These are phyloP conservation scores for Monotropa hypopitys DNA, from an alignment of 179 eudicot genomes.

Conservation along the genomic window DNA sequence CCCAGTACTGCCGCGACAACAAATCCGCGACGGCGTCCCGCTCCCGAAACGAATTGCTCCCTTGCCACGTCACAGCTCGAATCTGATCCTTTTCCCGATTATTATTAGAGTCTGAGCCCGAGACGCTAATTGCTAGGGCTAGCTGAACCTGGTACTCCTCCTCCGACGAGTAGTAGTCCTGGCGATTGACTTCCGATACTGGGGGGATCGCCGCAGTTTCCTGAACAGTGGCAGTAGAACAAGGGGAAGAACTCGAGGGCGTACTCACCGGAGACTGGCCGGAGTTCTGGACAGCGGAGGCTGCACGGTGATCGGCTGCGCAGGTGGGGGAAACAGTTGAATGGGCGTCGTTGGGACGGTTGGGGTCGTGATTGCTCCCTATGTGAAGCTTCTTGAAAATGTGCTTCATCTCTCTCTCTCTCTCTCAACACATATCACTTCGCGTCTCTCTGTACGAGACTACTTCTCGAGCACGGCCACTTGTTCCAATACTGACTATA, in stretches of 20 bases:
- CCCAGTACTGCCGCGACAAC: constrained; percentile 83
- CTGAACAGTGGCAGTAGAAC: constrained; percentile 8
- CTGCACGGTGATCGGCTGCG: constrained; percentile 11
- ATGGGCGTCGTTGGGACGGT: constrained; percentile 37
- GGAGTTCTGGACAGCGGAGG: constrained; percentile 7
- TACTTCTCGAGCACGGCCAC: no score
- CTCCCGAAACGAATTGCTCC: constrained; percentile 3
- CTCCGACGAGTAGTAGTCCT: constrained; percentile 68
- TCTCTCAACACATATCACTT: neutral
- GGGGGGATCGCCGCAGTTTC: constrained; percentile 1
- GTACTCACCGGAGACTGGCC: constrained; percentile 11
- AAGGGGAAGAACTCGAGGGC: constrained; percentile 12
- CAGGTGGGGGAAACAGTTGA: constrained; percentile 12
- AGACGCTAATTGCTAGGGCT: constrained; percentile 92
- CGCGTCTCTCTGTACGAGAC: no score
- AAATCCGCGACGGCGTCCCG: constrained; percentile 41
- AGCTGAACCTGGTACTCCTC: constrained; percentile 93
- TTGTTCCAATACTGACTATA: no score
- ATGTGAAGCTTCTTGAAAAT: constrained; percentile 93
- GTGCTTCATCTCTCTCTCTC: constrained; percentile 53
- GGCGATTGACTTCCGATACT: constrained; percentile 14
- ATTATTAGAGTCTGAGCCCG: constrained; percentile 38
- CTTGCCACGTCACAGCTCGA: constrained; percentile 31
- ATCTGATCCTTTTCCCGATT: constrained; percentile 53
- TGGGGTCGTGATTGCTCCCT: constrained; percentile 55